Base-by-base conservation (phyloP, 1,284 basidiomycete genomes). In the Neotropicomus parvogracilis region DNA sequence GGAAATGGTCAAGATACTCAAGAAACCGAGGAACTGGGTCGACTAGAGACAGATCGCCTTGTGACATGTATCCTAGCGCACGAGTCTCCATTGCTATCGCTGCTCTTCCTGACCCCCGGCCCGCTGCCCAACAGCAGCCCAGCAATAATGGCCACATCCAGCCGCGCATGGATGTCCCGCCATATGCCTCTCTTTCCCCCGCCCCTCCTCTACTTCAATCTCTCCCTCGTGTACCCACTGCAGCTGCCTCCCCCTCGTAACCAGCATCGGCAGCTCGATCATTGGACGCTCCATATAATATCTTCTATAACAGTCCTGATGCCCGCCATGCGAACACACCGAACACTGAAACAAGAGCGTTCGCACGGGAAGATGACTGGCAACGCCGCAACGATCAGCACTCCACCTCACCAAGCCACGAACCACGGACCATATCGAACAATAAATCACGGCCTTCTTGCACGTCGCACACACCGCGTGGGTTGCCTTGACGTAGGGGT, bases 281-380 rank as follows among this genome's bases (percentile, higher is more conserved):
- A 80, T 72, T 0, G 81, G 77, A 26, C 75, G 74, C 29, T 72
- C 68, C 52, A 74, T 66, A 58, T 86, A 86, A 58, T 81, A 88
- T 26, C 71, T 70, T 35, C 77, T 73, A 59, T 87, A 88, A 63
- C 87, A 90, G 19, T 75, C 73, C 55, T 84, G 81, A 57, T 90
- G 87, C 0, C 87, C 88, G 0, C 87, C 88, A 54, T 90, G 87
- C 40, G 77, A 70, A 60, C 88, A 90, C 6, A 85, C 67, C 1
- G 83, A 74, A 62, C 88, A 90, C 44, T 82, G 80, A 58, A 88
- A 83, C 4, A 86, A 66, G 4, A 88, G 68, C 0, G 77, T 70
- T 28, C 77, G 77, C 16, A 89, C 85, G 4, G 88, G 88, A 21
- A 90, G 75, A 46, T 80, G 87, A 60, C 87, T 5, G 40, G 44